Evolutionary conservation across 139 green algal genomes (phyloP), one percentile per base, ranked within the genome.

Genomic region (Mychonastes homosphaera): DNA sequence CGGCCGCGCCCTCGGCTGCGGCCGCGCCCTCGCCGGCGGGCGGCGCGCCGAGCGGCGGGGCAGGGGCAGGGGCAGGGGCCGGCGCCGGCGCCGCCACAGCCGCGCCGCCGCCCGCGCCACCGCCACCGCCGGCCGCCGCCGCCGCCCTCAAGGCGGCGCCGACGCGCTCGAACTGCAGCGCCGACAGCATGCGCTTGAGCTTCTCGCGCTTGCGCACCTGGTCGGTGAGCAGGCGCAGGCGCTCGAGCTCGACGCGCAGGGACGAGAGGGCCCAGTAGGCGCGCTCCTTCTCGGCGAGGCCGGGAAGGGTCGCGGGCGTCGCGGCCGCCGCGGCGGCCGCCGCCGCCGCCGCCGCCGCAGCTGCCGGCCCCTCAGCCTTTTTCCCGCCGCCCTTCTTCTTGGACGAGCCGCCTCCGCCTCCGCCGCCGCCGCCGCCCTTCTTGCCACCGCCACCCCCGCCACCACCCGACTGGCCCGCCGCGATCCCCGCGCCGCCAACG

Each of bases 201-300:
- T 68, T 68, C 60, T 74, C 67, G 16, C 59, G 56, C 26, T 33
- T 49, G 19, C 56, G 43, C 45, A 69, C 46, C 58, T 67, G 59
- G 29, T 68, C 70, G 4, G 35, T 49, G 41, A 80, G 53, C 26
- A 67, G 62, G 9, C 73, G 56, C 26, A 73, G 40, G 19, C 29
- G 30, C 56, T 80, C 73, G 60, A 80, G 55, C 60, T 80, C 73
- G 27, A 56, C 58, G 13, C 73, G 64, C 47, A 76, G 39, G 27
- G 43, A 21, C 34, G 40, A 33, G 58, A 80, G 39, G 29, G 55
- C 40, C 24, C 26, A 21, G 16, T 26, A 34, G 45, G 62, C 49
- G 23, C 63, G 45, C 55, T 80, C 64, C 38, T 57, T 58, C 7
- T 59, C 47, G 3, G 63, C 63, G 43, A 79, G 58, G 34, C 44